Evolutionary conservation across 208 protist species (phyloP).

Genomic region (Trypanosoma congolense): DNA sequence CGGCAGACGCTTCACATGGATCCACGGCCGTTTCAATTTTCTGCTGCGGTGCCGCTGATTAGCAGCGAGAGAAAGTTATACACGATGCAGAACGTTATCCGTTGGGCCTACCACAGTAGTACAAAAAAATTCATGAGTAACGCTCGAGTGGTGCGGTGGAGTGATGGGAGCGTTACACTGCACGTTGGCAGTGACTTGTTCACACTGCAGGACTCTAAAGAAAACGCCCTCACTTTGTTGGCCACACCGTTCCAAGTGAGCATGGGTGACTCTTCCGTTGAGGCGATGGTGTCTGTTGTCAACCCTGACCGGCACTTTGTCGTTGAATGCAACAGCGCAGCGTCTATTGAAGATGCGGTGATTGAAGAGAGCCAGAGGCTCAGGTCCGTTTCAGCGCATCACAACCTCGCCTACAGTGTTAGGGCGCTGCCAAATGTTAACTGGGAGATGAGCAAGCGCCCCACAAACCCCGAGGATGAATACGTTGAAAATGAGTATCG

Average conservation of each 20-base stretch:
- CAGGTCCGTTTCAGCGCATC: constrained; percentile 24
- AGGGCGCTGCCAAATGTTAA: constrained; percentile 54
- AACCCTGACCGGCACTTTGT: constrained; percentile 56
- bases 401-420: constrained; percentile 49
- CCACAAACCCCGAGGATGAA: constrained; percentile 53
- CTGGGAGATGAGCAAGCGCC: constrained; percentile 49
- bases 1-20: constrained; percentile 82
- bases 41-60: constrained; percentile 34
- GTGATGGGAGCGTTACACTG: constrained; percentile 71
- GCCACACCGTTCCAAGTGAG: constrained; percentile 31
- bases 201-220: constrained; percentile 44
- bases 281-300: constrained; percentile 43
- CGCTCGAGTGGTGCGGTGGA: constrained; percentile 76
- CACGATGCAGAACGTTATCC: constrained; percentile 79
- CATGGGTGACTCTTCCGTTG: constrained; percentile 42
- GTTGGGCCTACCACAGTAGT: constrained; percentile 50
- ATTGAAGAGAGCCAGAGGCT: constrained; percentile 50
- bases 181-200: constrained; percentile 76
- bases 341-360: constrained; percentile 70
- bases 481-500: constrained; percentile 79
- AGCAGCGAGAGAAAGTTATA: constrained; percentile 73
- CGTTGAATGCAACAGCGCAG: constrained; percentile 47
- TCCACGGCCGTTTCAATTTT: constrained; percentile 62
- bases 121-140: constrained; percentile 64
- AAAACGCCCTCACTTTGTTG: constrained; percentile 54